Conservation (phyloP, 192 early-diverging fungal species). For the Coemansia sp. region DNA sequence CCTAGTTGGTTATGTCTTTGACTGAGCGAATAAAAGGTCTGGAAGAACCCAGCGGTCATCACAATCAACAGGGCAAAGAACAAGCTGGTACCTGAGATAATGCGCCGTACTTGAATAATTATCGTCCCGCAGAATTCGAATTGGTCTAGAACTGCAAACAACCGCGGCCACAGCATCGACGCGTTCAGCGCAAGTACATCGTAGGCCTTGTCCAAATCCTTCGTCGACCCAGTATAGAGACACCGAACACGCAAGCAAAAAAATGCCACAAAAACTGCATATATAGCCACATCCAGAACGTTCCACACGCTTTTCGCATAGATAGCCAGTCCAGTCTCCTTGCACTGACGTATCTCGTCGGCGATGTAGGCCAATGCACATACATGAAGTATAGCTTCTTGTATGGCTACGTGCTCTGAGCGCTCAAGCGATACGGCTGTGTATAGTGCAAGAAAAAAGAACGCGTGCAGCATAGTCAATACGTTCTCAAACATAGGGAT, state of each 20-base stretch:
- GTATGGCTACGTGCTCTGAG: constrained; percentile 13
- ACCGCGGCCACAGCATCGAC: constrained; percentile 46
- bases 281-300: constrained; percentile 37
- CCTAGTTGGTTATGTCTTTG: constrained; percentile 35
- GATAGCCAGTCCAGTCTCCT: constrained; percentile 35
- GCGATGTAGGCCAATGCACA: constrained; percentile 44
- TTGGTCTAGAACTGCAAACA: constrained; percentile 48
- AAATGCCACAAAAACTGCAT: constrained; percentile 32
- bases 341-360: constrained; percentile 45
- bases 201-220: constrained; percentile 44
- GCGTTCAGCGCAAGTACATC: constrained; percentile 46
- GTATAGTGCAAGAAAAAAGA: constrained; percentile 43
- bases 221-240: constrained; percentile 28
- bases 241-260: constrained; percentile 37
- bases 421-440: constrained; percentile 33
- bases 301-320: constrained; percentile 53
- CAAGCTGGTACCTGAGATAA: constrained; percentile 40
- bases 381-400: constrained; percentile 27
- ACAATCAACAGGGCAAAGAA: constrained; percentile 47
- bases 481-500: constrained; percentile 43
- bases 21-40: constrained; percentile 46
- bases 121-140: constrained; percentile 51
- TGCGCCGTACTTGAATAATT: constrained; percentile 45
- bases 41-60: constrained; percentile 46
- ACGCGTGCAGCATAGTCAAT: constrained; percentile 41